Percentiles rank a stretch among this genome's conserved stretches.
These are phyloP conservation scores for Zarea fungicola DNA, from an alignment of 2,329 filamentous ascomycete species.

Conservation along the genomic window DNA sequence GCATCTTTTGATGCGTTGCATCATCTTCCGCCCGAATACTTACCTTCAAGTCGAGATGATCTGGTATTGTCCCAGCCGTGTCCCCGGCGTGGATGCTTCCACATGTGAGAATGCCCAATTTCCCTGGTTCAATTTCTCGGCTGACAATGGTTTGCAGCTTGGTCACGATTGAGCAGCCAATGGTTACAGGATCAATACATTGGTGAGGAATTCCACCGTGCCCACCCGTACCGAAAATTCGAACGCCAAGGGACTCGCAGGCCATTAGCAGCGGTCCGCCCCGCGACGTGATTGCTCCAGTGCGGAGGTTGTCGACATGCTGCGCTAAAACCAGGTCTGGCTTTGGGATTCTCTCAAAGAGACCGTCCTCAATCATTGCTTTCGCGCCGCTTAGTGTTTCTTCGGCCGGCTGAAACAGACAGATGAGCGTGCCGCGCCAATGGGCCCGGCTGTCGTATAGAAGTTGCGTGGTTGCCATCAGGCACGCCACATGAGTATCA, in stretches of 20 bases:
- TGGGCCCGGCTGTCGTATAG: constrained; percentile 35
- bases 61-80: constrained; percentile 39
- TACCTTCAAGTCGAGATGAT: constrained; percentile 16
- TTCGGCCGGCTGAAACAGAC: constrained; percentile 64
- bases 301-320: constrained; percentile 24
- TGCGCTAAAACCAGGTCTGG: constrained; percentile 33
- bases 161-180: constrained; percentile 35
- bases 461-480: constrained; percentile 50
- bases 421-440: constrained; percentile 59
- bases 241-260: constrained; percentile 24
- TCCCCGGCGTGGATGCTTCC: constrained; percentile 37
- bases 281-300: constrained; percentile 27
- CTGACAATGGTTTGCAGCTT: constrained; percentile 26
- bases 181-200: constrained; percentile 40
- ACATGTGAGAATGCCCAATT: constrained; percentile 38
- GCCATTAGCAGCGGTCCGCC: constrained; percentile 22
- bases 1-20: neutral
- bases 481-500: constrained; percentile 56
- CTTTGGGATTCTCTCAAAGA: constrained; percentile 26
- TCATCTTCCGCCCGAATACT: neutral
- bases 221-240: constrained; percentile 33
- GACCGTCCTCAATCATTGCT: constrained; percentile 32
- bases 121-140: constrained; percentile 26
- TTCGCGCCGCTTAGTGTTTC: constrained; percentile 56
- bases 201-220: constrained; percentile 35